phyloP scores from a whole-genome alignment of 257 asterid species.

The Dorcoceras hygrometricum region DNA sequence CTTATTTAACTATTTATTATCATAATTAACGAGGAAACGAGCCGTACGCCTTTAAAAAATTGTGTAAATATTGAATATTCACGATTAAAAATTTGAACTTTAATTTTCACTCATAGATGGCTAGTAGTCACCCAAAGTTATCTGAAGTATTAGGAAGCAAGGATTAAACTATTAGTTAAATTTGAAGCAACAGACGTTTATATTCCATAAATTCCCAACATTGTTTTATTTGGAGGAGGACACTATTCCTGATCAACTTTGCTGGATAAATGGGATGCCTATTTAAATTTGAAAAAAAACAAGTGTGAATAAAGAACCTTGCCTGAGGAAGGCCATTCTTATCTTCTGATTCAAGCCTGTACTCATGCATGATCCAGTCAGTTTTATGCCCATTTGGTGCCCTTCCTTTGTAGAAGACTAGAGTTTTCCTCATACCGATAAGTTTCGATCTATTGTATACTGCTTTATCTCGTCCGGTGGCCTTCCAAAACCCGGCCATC shows the following conservation, averaged over 20 bases:
- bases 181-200: too few relatives aligned
- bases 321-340: background rate
- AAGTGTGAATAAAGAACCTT: background rate
- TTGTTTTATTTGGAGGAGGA: background rate
- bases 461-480: constrained; percentile 56
- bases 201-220: background rate
- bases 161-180: too few relatives aligned
- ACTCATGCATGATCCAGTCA: constrained; percentile 64
- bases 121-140: background rate
- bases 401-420: constrained; percentile 55
- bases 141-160: background rate
- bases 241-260: background rate
- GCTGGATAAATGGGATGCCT: background rate
- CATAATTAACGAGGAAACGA: background rate
- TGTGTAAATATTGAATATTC: background rate
- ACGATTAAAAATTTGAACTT: background rate
- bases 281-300: too few relatives aligned
- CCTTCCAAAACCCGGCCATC: constrained; percentile 59
- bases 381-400: constrained; percentile 59
- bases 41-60: background rate
- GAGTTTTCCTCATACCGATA: constrained; percentile 61
- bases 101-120: background rate
- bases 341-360: constrained; percentile 56
- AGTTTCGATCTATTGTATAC: constrained; percentile 39
- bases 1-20: background rate